A percentile compares a stretch with the other conserved stretches of the same genome.
Conservation (phyloP, 225 moss, liverwort and hornwort genomes). For the Marchantia polymorpha region DNA sequence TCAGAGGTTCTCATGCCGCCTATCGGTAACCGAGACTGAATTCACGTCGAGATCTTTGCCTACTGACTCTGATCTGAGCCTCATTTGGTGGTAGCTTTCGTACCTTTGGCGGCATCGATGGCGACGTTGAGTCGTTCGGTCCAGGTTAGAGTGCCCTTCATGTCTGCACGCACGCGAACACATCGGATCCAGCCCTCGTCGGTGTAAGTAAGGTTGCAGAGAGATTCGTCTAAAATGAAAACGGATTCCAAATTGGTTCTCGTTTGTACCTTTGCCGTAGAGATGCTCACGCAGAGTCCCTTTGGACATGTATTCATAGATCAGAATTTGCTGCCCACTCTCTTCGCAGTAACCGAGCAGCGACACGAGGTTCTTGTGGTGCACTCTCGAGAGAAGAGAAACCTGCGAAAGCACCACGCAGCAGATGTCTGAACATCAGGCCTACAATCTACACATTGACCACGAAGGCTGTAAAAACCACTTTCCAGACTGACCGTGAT, state of each 20-base stretch:
- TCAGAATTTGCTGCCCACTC: constrained; percentile 25
- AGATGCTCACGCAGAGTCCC: constrained; percentile 30
- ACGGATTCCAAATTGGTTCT: neutral
- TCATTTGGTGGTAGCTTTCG: too few relatives aligned
- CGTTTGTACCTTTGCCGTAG: constrained; percentile 23
- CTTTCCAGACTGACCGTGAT: neutral
- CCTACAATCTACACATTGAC: constrained; percentile 1
- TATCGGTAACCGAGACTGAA: too few relatives aligned
- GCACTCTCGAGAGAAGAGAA: constrained; percentile 30
- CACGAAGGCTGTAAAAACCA: constrained; percentile 6
- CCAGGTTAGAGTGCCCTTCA: constrained; percentile 8
- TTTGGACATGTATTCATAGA: constrained; percentile 29
- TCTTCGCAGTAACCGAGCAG: constrained; percentile 37
- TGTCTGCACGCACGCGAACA: neutral
- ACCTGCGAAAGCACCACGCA: constrained; percentile 14
- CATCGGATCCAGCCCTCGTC: neutral
- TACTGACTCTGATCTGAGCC: too few relatives aligned
- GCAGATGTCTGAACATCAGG: constrained; percentile 2
- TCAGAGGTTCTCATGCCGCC: too few relatives aligned
- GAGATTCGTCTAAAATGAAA: neutral
- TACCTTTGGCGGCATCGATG: constrained; percentile 15
- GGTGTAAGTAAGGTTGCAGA: neutral
- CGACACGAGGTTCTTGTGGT: constrained; percentile 34
- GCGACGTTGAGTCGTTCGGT: constrained; percentile 12
- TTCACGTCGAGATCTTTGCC: too few relatives aligned